These are phyloP conservation scores for Strigomonas culicis DNA, from an alignment of 208 protist species.

Conservation along the genomic window DNA sequence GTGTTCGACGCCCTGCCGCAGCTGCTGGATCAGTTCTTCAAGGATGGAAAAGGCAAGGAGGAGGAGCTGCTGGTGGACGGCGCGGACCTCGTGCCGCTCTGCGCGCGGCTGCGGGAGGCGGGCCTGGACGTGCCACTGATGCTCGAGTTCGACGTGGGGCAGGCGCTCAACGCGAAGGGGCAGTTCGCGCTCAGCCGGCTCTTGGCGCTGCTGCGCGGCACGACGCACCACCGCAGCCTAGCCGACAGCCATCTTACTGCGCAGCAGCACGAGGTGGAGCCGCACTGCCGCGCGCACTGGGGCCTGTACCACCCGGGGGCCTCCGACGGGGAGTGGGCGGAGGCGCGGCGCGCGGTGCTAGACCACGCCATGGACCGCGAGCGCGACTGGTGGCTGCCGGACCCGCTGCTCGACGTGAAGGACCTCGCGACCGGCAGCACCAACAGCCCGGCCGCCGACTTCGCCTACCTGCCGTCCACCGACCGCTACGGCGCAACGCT, in stretches of 20 bases:
- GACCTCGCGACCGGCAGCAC: slow-evolving; percentile 41
- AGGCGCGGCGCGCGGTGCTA: slow-evolving; percentile 57
- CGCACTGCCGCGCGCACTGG: slow-evolving; percentile 60
- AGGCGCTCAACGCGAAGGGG: slow-evolving; percentile 55
- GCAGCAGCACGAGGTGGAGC: slow-evolving; percentile 49
- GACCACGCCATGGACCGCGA: slow-evolving; percentile 47
- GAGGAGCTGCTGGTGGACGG: slow-evolving; percentile 16
- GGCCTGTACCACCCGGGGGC: slow-evolving; percentile 71
- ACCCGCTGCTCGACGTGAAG: slow-evolving; percentile 67
- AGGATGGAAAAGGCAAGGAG: neutral
- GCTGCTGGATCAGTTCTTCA: slow-evolving; percentile 59
- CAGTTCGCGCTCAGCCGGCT: slow-evolving; percentile 48
- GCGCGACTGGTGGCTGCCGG: slow-evolving; percentile 79
- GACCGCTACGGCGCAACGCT: slow-evolving; percentile 71
- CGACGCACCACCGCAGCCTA: slow-evolving; percentile 39
- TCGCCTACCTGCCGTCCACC: slow-evolving; percentile 37
- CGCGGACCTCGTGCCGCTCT: slow-evolving; percentile 58
- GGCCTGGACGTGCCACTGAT: slow-evolving; percentile 70
- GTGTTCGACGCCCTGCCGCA: slow-evolving; percentile 73
- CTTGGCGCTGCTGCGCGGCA: slow-evolving; percentile 31
- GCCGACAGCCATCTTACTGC: slow-evolving; percentile 53
- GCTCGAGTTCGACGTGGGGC: slow-evolving; percentile 75
- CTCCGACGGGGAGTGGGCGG: slow-evolving; percentile 73
- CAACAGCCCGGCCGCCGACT: slow-evolving; percentile 14
- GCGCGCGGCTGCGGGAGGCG: slow-evolving; percentile 59